Evolutionary conservation across 345 rosid genomes (phyloP).

Genomic region (Eucalyptus curtisii): DNA sequence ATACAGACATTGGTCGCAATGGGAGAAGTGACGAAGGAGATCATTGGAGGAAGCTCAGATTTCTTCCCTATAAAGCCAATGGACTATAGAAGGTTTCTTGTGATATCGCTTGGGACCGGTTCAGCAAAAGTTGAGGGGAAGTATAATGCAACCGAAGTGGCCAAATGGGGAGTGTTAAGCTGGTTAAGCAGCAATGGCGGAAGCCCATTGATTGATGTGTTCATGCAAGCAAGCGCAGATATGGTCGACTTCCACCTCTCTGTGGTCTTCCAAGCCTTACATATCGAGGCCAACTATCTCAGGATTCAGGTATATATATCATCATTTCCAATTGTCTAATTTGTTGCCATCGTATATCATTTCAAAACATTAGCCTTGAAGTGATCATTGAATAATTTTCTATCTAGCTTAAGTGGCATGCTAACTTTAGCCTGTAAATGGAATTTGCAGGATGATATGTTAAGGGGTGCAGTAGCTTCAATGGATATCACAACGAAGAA

Average conservation of each 20-base stretch:
- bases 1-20: conserved; percentile 35
- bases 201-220: conserved; percentile 22
- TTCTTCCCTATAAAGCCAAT: conserved; percentile 13
- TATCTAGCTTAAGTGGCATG: neutral
- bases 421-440: neutral
- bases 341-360: neutral
- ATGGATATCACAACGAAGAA: conserved; percentile 47
- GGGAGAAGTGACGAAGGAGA: conserved; percentile 37
- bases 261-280: conserved; percentile 14
- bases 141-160: conserved; percentile 15
- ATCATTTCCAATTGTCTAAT: neutral
- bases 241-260: conserved; percentile 38
- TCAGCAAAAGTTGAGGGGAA: conserved; percentile 8
- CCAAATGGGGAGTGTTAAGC: conserved; percentile 27
- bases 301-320: conserved; percentile 24
- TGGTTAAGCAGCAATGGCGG: conserved; percentile 18
- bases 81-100: conserved; percentile 17
- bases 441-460: conserved; percentile 27
- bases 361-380: neutral
- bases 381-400: neutral
- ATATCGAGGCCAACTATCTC: conserved; percentile 20
- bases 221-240: conserved; percentile 30
- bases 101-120: conserved; percentile 33
- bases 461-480: conserved; percentile 21
- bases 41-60: neutral